phyloP scores from a whole-genome alignment of 2,329 filamentous ascomycete genomes.

The Magnaporthales sp. region DNA sequence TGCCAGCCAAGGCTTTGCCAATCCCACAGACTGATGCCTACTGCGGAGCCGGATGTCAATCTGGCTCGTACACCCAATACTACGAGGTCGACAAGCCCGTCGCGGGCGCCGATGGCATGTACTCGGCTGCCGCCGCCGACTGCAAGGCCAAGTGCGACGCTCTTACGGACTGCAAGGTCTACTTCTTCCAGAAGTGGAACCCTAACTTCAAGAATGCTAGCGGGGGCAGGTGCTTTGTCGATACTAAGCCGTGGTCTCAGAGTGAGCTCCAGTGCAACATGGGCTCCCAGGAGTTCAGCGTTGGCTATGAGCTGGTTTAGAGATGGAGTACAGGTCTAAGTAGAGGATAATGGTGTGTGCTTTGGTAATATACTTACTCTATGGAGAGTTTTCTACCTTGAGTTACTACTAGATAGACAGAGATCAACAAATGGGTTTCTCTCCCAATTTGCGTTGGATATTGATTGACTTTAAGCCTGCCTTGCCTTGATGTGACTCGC shows the following conservation, averaged over 20 bases:
- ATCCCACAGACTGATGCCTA: neutral
- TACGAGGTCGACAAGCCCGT: neutral
- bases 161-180: neutral
- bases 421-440: too few relatives aligned
- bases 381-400: too few relatives aligned
- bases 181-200: neutral
- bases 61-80: neutral
- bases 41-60: neutral
- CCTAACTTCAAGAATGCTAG: neutral
- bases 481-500: too few relatives aligned
- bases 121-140: neutral
- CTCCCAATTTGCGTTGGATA: too few relatives aligned
- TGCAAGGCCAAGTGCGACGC: neutral
- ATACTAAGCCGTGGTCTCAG: neutral
- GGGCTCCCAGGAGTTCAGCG: neutral
- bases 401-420: too few relatives aligned
- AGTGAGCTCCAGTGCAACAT: neutral
- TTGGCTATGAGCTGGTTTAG: neutral
- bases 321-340: too few relatives aligned
- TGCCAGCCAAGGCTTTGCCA: neutral
- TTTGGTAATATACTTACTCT: too few relatives aligned
- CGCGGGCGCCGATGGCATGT: neutral
- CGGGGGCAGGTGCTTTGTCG: neutral
- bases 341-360: too few relatives aligned
- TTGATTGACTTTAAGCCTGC: too few relatives aligned